phyloP scores from a whole-genome alignment of 2,329 filamentous ascomycete genomes.

The Venturia carpophila region DNA sequence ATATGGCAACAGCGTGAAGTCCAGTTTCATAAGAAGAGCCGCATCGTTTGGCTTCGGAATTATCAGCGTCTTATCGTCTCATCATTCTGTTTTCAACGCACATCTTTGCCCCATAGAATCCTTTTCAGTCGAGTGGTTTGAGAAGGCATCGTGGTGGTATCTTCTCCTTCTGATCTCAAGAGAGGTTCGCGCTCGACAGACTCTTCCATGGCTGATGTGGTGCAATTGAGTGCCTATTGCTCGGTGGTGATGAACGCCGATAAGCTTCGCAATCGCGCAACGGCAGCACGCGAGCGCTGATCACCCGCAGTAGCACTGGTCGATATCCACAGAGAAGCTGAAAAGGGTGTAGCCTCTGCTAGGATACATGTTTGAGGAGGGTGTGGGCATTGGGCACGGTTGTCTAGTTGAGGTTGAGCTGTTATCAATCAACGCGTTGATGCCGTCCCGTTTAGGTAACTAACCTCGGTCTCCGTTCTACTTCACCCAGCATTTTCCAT shows the following conservation, averaged over 20 bases:
- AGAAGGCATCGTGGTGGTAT: neutral
- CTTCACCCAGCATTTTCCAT: neutral
- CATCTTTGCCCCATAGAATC: conserved; percentile 6
- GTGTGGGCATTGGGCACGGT: neutral
- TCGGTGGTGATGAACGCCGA: neutral
- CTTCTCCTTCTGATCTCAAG: neutral
- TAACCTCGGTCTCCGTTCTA: neutral
- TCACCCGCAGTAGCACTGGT: neutral
- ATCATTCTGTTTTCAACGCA: neutral
- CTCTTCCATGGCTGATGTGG: neutral
- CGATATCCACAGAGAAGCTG: neutral
- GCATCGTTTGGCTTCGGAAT: conserved; percentile 11
- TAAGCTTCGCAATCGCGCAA: conserved; percentile 3
- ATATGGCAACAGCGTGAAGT: conserved; percentile 25
- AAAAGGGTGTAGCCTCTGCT: neutral
- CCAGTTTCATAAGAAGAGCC: conserved; percentile 15
- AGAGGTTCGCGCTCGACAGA: neutral
- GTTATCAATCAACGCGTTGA: neutral
- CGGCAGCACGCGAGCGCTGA: neutral
- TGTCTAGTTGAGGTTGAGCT: neutral
- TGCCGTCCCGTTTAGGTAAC: neutral
- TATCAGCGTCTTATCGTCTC: conserved; percentile 1
- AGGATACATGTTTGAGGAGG: neutral
- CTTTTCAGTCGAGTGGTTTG: neutral
- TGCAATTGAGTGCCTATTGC: neutral